Conservation (phyloP, 1,284 basidiomycete species). For the Leccinum pachyderme region DNA sequence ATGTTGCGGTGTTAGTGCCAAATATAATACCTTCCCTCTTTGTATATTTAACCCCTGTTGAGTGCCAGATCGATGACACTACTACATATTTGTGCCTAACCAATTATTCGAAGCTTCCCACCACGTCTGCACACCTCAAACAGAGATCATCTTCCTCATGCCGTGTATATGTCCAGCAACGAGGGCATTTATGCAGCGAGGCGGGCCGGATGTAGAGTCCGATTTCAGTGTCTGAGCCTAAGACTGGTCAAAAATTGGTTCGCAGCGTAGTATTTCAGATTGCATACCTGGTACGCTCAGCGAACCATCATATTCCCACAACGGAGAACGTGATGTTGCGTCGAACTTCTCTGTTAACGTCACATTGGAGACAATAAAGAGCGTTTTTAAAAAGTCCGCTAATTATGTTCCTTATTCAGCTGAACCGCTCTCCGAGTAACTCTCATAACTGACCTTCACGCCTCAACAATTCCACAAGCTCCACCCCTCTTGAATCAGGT, state of each 20-base stretch:
- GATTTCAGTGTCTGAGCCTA: slow-evolving; percentile 19
- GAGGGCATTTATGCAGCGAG: slow-evolving; percentile 28
- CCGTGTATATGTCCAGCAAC: slow-evolving; percentile 35
- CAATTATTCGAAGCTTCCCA: slow-evolving; percentile 14
- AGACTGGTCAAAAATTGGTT: not conserved
- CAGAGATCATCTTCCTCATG: slow-evolving; percentile 25
- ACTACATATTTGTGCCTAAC: not conserved
- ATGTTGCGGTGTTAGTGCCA: not conserved
- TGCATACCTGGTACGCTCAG: slow-evolving; percentile 44
- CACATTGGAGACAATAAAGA: slow-evolving; percentile 79
- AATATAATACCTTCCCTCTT: slow-evolving; percentile 8
- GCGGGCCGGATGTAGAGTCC: slow-evolving; percentile 25
- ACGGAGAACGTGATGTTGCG: slow-evolving; percentile 35
- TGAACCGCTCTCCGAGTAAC: not conserved
- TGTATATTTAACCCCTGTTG: slow-evolving; percentile 12
- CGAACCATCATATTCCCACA: slow-evolving; percentile 50
- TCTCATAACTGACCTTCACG: slow-evolving; percentile 46
- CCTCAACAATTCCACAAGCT: slow-evolving; percentile 38
- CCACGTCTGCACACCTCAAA: slow-evolving; percentile 25
- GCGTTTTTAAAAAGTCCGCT: slow-evolving; percentile 64
- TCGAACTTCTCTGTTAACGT: slow-evolving; percentile 44
- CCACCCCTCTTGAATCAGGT: slow-evolving; percentile 21
- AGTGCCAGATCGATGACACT: not conserved
- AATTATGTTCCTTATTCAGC: slow-evolving; percentile 5
- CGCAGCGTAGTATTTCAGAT: no score